A percentile compares a stretch with the other conserved stretches of the same genome.
phyloP scores from a whole-genome alignment of 139 green algal species.

The Dunaliella primolecta region DNA sequence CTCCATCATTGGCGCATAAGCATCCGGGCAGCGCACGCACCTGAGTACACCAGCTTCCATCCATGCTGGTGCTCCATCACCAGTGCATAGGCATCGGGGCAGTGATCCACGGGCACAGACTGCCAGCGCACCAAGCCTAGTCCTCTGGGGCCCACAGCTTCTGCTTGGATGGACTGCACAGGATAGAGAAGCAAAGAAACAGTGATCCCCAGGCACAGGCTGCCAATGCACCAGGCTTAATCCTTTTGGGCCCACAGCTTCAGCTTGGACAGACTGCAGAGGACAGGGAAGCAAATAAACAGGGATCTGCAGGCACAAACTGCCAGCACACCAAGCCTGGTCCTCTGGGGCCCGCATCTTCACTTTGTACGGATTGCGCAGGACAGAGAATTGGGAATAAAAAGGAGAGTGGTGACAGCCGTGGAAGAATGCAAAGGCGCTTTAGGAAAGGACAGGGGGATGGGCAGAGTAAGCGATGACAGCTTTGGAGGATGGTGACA shows the following conservation, averaged over 20 bases:
- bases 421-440: no score
- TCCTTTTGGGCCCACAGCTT: slow-evolving; percentile 6
- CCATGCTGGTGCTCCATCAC: slow-evolving; percentile 56
- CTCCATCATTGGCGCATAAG: slow-evolving; percentile 62
- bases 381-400: slow-evolving; percentile 68
- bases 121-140: slow-evolving; percentile 29
- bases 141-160: slow-evolving; percentile 8
- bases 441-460: no score
- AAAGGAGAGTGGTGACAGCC: no score
- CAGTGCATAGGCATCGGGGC: slow-evolving; percentile 64
- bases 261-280: no score
- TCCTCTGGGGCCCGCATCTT: slow-evolving; percentile 6
- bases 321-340: slow-evolving; percentile 29
- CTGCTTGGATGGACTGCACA: no score
- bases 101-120: slow-evolving; percentile 67
- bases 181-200: slow-evolving; percentile 71
- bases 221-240: slow-evolving; percentile 29
- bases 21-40: slow-evolving; percentile 78
- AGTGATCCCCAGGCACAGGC: slow-evolving; percentile 66
- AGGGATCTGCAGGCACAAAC: slow-evolving; percentile 66
- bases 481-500: no score
- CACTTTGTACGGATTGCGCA: no score
- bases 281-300: slow-evolving; percentile 71
- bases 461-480: no score
- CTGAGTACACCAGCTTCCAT: slow-evolving; percentile 82